Percentiles rank a stretch among this genome's conserved stretches.
phyloP scores from a whole-genome alignment of 768 basidiomycete genomes.

The Pleurotus cornucopiae region DNA sequence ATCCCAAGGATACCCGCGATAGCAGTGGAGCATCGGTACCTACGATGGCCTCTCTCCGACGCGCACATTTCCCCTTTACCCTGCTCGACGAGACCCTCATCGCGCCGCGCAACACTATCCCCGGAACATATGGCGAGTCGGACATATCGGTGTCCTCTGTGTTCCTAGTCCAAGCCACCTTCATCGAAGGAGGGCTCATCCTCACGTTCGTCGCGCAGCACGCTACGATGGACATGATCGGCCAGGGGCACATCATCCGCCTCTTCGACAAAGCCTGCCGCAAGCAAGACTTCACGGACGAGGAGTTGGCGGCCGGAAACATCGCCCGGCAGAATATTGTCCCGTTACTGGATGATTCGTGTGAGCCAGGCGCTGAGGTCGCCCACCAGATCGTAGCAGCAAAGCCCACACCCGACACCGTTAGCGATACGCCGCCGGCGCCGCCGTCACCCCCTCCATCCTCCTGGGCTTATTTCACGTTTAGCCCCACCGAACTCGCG shows the following conservation, averaged over 20 bases:
- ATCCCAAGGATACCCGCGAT: constrained; percentile 1
- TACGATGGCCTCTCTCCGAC: constrained; percentile 18
- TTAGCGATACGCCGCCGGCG: not conserved
- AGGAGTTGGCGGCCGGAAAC: constrained; percentile 18
- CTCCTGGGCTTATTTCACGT: constrained; percentile 16
- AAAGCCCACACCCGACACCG: not conserved
- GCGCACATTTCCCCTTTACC: constrained; percentile 18
- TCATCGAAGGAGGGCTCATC: constrained; percentile 19
- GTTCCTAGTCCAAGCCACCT: constrained; percentile 21
- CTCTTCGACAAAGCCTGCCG: constrained; percentile 21
- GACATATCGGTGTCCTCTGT: constrained; percentile 15
- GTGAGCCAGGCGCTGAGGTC: not conserved
- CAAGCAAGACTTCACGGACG: constrained; percentile 15
- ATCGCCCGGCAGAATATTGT: constrained; percentile 13
- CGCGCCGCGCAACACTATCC: constrained; percentile 19
- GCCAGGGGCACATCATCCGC: constrained; percentile 19
- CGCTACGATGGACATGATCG: constrained; percentile 22
- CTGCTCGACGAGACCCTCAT: constrained; percentile 22
- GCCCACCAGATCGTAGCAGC: constrained; percentile 8
- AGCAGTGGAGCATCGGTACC: constrained; percentile 5
- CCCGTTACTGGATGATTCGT: constrained; percentile 10
- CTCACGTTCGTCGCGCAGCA: constrained; percentile 22
- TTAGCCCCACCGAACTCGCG: constrained; percentile 12
- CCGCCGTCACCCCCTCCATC: constrained; percentile 1
- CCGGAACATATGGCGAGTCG: constrained; percentile 10